Base-by-base conservation (phyloP, 345 rosid genomes). In the Capsella bursapastoris region DNA sequence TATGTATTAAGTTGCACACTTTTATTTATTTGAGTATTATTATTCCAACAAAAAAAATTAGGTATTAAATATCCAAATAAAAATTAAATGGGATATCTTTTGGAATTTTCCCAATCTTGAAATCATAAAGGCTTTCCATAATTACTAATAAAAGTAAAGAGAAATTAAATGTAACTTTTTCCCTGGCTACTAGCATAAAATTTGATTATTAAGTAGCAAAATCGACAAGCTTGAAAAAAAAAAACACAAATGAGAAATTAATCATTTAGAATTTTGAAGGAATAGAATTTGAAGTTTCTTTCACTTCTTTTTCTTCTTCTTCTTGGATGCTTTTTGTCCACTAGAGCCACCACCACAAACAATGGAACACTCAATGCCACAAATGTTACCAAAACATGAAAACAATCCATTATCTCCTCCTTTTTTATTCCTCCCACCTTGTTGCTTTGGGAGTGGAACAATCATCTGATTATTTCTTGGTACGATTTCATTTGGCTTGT, bases 341-440 rank as follows among this genome's bases (percentile, higher is more conserved):
- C 56, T 55, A 4, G 66, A 50, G 8, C 83, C 66, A 57, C 93
- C 97, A 44, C 93, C 97, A 44, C 94, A 88, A 6, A 84, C 87
- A 50, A 91, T 85, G 57, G 96, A 86, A 76, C 89, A 86, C 49
- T 93, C 84, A 5, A 86, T 64, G 10, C 98, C 98, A 41, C 92
- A 92, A 2, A 88, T 70, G 27, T 81, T 86, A 38, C 96, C 69
- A 47, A 92, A 86, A 62, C 98, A 92, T 1, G 98, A 84, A 68
- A 89, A 89, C 66, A 81, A 55, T 2, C 91, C 83, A 2, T 22
- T 74, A 13, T 72, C 76, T n/a, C 71, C 83, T 16, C 72, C 77
- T 49, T 71, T 71, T 57, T 71, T 71, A 8, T 64, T 71, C 41
- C 15, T 77, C 43, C 57, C 75, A 70, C 53, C 29, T 38, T 56